Base-by-base conservation (phyloP, 495 filamentous ascomycete species). In the Penicillium coffeae region DNA sequence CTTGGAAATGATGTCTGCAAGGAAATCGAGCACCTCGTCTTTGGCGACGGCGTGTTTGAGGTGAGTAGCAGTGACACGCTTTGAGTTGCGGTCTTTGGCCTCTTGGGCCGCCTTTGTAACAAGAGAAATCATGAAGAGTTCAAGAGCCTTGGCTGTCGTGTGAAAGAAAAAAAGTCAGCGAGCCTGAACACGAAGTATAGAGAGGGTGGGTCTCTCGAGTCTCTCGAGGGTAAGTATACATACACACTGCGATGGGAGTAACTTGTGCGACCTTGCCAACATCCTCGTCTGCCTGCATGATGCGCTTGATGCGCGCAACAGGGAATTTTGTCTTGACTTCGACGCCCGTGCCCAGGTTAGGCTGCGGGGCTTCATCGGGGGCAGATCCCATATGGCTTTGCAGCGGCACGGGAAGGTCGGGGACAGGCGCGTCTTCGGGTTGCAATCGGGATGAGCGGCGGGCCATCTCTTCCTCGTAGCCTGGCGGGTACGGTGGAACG, bases 281-380 rank as follows among this genome's bases (percentile, higher is more conserved):
- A 69, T 99, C 93, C 60, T 99, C 93, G 61, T 99, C 93, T 6
- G 93, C 93, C 68, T 99, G 93, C 93, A 99, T 97, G 52, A 99
- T 97, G 43, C 93, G 86, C 80, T 99, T 99, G 67, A 97, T 99
- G 41, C 93, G 82, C 48, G 93, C 93, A 25, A 96, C 95, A 3
- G 93, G 93, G 59, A 99, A 99, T 54, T 96, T 96, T 16, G 90
- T 96, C 68, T 83, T 89, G 45, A 99, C 89, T 16, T 90, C 68
- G 57, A 95, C 72, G 58, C 77, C 71, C 8, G 56, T 64, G 41
- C 62, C 50, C 19, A 65, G 58, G 38, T 52, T 53, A 7, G 57
- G 45, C 10, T 49, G 53, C 1, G 39, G 25, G 32, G 41, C 16
- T 38, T 73, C 67, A 9, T 54, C 52, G 32, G 62, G 52, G 50